phyloP scores from a whole-genome alignment of 164 flowering plant species.

The Nymphaea thermarum region DNA sequence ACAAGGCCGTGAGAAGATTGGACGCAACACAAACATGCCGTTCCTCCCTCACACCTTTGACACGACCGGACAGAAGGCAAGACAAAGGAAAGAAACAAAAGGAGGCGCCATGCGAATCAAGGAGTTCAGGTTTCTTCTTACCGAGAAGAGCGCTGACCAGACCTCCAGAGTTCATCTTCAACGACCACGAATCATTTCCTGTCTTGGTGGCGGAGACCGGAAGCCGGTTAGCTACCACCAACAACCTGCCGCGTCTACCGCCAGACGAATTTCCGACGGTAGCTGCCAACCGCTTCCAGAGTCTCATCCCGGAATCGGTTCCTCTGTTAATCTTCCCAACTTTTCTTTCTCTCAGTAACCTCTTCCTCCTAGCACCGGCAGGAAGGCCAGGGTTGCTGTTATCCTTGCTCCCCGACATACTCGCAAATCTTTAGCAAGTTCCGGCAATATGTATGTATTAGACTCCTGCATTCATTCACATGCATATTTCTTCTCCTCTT shows the following conservation, averaged over 20 bases:
- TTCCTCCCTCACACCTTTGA: too few species aligned
- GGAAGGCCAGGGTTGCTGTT: slow-evolving; percentile 8
- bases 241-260: slow-evolving; percentile 29
- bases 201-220: slow-evolving; percentile 80
- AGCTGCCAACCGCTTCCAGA: too few species aligned
- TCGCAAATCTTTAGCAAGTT: too few species aligned
- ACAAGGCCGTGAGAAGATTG: too few species aligned
- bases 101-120: too few species aligned
- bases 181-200: slow-evolving; percentile 70
- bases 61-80: too few species aligned
- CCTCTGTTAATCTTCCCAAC: slow-evolving; percentile 9
- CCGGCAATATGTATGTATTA: too few species aligned
- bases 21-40: too few species aligned
- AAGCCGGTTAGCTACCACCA: slow-evolving; percentile 87
- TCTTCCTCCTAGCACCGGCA: slow-evolving; percentile 11
- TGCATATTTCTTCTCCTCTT: too few species aligned
- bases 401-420: slow-evolving; percentile 21
- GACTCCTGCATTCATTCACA: too few species aligned
- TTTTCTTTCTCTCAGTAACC: slow-evolving; percentile 18
- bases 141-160: slow-evolving; percentile 91
- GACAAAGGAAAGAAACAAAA: too few species aligned
- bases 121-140: slow-evolving; percentile 13
- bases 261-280: slow-evolving; percentile 5
- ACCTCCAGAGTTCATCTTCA: slow-evolving; percentile 93
- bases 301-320: too few species aligned